Evolutionary conservation across 441 rosid genomes (phyloP), one percentile per base, ranked within the genome.

Genomic region (Brassica balearica): DNA sequence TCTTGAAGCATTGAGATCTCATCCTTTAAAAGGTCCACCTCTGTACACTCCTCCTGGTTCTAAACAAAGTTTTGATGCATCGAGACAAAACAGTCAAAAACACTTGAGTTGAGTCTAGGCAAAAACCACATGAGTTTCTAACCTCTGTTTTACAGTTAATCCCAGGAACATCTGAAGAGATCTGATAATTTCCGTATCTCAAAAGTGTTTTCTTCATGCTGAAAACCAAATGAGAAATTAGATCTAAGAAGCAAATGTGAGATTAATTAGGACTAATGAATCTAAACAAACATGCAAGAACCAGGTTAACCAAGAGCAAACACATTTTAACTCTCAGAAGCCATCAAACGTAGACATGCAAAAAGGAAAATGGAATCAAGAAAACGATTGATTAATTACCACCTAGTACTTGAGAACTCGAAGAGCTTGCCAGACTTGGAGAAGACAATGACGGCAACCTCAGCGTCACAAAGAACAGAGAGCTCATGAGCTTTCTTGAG

Each of bases 381-480:
- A 25, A 32, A 53, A 9, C 5, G 25, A n/a, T 14, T 48, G 19
- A 53, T 53, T 53, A 15, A 15, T 15, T 56, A 56, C 61, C 27
- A 91, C 92, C 96, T 87, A 83, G 90, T 85, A 75, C 95, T 93
- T 43, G 98, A 82, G 84, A 86, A 93, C 86, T 95, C 97, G 55
- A 92, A 92, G 61, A 95, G 96, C 87, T 91, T 95, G 76, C 99
- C 98, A 71, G 98, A 88, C 55, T 89, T 93, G 41, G 98, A 95
- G 94, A 93, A 95, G 81, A 92, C 85, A 63, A 93, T 95, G 48
- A 92, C 92, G 72, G 99, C 96, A 88, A 95, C 95, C 85, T 93
- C 98, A 73, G 97, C 93, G 77, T 95, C 99, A 74, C 98, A 93
- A 12, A 95, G 91, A 83, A 93, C 85, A 71, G 99, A 87, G 77